phyloP scores from a whole-genome alignment of 148 eudicot species.

The Selenicereus undatus region DNA sequence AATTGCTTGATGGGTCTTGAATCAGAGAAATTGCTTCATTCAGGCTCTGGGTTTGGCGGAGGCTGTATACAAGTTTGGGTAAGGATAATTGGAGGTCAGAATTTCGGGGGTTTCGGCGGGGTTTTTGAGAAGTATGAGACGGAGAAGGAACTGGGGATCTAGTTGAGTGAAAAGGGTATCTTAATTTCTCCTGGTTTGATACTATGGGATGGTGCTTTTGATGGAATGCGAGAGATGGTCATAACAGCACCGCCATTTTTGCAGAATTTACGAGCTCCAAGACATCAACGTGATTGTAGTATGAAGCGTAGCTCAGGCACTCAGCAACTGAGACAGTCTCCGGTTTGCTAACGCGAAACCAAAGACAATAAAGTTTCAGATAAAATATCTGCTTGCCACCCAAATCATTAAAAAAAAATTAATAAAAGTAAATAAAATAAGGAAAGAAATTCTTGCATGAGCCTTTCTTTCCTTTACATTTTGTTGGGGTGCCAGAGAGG shows the following conservation, averaged over 20 bases:
- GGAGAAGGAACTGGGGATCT: conserved; percentile 3
- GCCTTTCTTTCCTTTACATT: too few relatives aligned
- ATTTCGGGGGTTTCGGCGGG: conserved; percentile 1
- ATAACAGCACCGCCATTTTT: conserved; percentile 11
- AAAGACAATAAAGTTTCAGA: too few relatives aligned
- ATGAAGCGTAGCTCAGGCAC: neutral
- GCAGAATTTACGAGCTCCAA: neutral
- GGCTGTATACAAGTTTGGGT: conserved; percentile 17
- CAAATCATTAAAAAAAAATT: too few relatives aligned
- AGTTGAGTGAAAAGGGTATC: conserved; percentile 6
- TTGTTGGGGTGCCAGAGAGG: too few relatives aligned
- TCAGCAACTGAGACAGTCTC: neutral
- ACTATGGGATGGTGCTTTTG: neutral
- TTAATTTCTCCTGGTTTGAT: conserved; percentile 10
- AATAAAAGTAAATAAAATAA: too few relatives aligned
- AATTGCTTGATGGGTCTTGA: conserved; percentile 12
- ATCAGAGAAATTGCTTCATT: conserved; percentile 30
- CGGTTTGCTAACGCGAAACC: neutral
- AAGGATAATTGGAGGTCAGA: conserved; percentile 9
- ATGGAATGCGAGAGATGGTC: conserved; percentile 12
- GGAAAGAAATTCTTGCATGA: too few relatives aligned
- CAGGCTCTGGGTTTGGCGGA: conserved; percentile 29
- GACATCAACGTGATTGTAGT: neutral
- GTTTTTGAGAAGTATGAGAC: conserved; percentile 4
- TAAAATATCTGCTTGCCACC: too few relatives aligned